Percentiles rank a stretch among this genome's conserved stretches.
Evolutionary conservation across 2,329 filamentous ascomycete species (phyloP).

Genomic region (Neonectria faginata): DNA sequence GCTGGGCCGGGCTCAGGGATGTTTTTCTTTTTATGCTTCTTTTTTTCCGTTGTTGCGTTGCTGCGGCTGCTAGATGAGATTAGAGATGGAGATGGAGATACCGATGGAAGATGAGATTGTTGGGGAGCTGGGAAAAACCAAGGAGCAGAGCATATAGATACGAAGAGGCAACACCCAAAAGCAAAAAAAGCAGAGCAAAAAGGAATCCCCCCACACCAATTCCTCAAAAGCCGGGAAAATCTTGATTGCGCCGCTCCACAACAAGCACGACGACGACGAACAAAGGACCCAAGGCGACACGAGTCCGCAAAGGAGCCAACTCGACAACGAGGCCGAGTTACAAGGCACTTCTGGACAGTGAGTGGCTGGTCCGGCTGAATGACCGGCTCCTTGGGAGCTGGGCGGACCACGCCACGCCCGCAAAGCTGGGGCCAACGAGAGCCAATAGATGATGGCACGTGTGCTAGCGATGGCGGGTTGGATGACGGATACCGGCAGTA

Average conservation of each 20-base stretch:
- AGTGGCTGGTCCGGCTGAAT: conserved; percentile 5
- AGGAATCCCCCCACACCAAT: conserved; percentile 4
- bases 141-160: background rate
- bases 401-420: conserved; percentile 23
- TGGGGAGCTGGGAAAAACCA: conserved; percentile 13
- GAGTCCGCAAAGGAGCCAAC: background rate
- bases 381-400: conserved; percentile 10
- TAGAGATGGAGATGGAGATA: conserved; percentile 1
- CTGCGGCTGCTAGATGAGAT: conserved; percentile 4
- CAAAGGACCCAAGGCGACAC: background rate
- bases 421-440: conserved; percentile 25
- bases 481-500: conserved; percentile 28
- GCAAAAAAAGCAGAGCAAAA: conserved; percentile 5
- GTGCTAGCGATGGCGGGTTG: conserved; percentile 4
- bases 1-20: background rate
- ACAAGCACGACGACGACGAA: conserved; percentile 12
- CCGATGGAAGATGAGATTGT: conserved; percentile 9
- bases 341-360: conserved; percentile 14
- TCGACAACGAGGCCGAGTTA: background rate
- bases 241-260: conserved; percentile 23
- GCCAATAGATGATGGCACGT: conserved; percentile 24
- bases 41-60: conserved; percentile 7
- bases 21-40: conserved; percentile 6
- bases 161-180: background rate
- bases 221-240: conserved; percentile 19